phyloP scores from a whole-genome alignment of 768 basidiomycete species.

The Russula vinacea region DNA sequence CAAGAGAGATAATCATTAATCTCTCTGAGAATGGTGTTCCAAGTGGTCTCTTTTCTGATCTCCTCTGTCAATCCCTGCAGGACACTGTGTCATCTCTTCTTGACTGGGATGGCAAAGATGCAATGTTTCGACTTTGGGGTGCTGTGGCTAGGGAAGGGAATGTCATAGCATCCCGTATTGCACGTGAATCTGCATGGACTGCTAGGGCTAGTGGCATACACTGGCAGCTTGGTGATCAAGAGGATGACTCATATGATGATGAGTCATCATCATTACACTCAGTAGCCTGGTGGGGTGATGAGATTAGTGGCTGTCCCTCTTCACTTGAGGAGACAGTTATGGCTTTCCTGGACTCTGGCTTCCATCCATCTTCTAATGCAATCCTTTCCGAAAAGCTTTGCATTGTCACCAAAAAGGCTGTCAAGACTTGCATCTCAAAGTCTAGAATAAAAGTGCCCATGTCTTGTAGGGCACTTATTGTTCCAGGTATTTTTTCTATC shows the following conservation, averaged over 20 bases:
- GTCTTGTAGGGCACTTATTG: slow-evolving; percentile 59
- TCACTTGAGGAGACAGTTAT: slow-evolving; percentile 59
- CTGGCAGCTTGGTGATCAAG: slow-evolving; percentile 27
- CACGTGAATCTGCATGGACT: slow-evolving; percentile 30
- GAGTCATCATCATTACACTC: slow-evolving; percentile 39
- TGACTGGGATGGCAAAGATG: slow-evolving; percentile 29
- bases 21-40: slow-evolving; percentile 63
- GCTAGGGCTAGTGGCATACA: slow-evolving; percentile 35
- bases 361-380: slow-evolving; percentile 47
- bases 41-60: slow-evolving; percentile 38
- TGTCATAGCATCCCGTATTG: slow-evolving; percentile 32
- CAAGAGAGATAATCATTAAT: slow-evolving; percentile 59
- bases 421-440: slow-evolving; percentile 44
- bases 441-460: slow-evolving; percentile 53
- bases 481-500: slow-evolving; percentile 45
- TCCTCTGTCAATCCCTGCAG: slow-evolving; percentile 31
- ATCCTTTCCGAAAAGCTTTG: slow-evolving; percentile 55
- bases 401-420: slow-evolving; percentile 44
- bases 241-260: slow-evolving; percentile 26
- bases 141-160: slow-evolving; percentile 30
- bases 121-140: slow-evolving; percentile 32
- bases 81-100: slow-evolving; percentile 33
- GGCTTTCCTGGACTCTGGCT: slow-evolving; percentile 56
- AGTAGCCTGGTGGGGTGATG: slow-evolving; percentile 69
- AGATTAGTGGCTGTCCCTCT: slow-evolving; percentile 57